Conservation (phyloP, 192 early-diverging fungal genomes). For the Pilaira anomala region DNA sequence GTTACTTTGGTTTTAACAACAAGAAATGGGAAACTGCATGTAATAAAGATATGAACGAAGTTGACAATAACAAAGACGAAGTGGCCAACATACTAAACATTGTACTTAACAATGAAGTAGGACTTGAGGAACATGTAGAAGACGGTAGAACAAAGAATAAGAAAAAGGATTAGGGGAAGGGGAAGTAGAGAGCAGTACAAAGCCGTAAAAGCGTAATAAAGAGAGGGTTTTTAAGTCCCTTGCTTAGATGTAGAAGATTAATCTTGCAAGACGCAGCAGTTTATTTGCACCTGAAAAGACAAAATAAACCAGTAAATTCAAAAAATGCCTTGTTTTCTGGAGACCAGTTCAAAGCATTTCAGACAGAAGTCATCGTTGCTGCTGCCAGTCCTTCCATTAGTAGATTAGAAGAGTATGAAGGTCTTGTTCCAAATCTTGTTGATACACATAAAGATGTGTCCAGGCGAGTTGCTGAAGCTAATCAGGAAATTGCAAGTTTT, state of each 20-base stretch:
- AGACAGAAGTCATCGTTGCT: background rate
- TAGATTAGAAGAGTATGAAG: conserved; percentile 1
- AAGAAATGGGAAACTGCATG: too few species aligned
- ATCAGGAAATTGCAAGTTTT: background rate
- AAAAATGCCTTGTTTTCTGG: background rate
- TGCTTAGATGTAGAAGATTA: background rate
- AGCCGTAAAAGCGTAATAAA: background rate
- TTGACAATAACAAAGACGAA: too few species aligned
- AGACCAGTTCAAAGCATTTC: background rate
- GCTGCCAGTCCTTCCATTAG: background rate
- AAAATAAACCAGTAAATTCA: background rate
- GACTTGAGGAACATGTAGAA: too few species aligned
- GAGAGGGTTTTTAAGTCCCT: background rate
- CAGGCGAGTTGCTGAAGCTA: background rate
- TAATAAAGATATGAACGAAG: too few species aligned
- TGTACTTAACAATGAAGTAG: too few species aligned
- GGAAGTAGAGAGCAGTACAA: background rate
- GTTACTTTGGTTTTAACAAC: too few species aligned
- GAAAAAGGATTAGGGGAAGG: background rate
- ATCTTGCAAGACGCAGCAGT: conserved; percentile 1
- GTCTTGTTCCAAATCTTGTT: background rate
- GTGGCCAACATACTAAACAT: too few species aligned
- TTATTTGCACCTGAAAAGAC: background rate
- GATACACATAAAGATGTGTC: background rate
- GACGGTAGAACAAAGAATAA: too few species aligned